Evolutionary conservation across 1,139 yeast species (phyloP), one percentile per base, ranked within the genome.

Genomic region (Saccharomyces hybrid): DNA sequence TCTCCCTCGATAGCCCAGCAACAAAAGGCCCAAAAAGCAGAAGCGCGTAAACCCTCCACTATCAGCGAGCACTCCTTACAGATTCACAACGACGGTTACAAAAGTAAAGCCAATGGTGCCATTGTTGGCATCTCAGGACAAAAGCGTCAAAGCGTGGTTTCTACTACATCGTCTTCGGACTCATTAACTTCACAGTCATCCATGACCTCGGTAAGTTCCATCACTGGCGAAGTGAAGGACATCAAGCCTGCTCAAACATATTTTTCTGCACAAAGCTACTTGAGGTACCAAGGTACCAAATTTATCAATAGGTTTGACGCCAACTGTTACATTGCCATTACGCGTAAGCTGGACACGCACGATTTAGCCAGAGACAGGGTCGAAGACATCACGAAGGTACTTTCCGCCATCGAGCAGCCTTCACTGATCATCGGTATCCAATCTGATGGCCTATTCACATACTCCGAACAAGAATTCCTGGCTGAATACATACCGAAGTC

Each of bases 261-360:
- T 67, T 93, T 93, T 73, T 88, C 97, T 0, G 99, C 99, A 1
- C 99, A 93, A 71, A 86, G 93, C 52, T 93, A 93, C 69, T 76
- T 93, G 62, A 79, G 99, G 58, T 93, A 93, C 69, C 99, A 93
- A 69, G 98, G 97, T 2, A 82, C 83, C 54, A 93, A 93, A 70
- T 93, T 93, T 69, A 84, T 91, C 52, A 78, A 81, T 50, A 78
- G 99, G 63, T 93, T 91, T 66, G 99, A 93, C 71, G 97, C 99
- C 25, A 93, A 93, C 68, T 93, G 99, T 73, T 93, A 93, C 71
- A 90, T 93, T 55, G 82, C 97, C 28, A 88, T 93, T 55, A 88
- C 98, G 1, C 79, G 98, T 64, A 93, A 93, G 69, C 76, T 93
- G 49, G 99, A 93, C 65, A 90, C 98, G 0, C 98, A 93, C 69